These are phyloP conservation scores for Endogone sp. DNA, from an alignment of 192 early-diverging fungal species.

Conservation along the genomic window DNA sequence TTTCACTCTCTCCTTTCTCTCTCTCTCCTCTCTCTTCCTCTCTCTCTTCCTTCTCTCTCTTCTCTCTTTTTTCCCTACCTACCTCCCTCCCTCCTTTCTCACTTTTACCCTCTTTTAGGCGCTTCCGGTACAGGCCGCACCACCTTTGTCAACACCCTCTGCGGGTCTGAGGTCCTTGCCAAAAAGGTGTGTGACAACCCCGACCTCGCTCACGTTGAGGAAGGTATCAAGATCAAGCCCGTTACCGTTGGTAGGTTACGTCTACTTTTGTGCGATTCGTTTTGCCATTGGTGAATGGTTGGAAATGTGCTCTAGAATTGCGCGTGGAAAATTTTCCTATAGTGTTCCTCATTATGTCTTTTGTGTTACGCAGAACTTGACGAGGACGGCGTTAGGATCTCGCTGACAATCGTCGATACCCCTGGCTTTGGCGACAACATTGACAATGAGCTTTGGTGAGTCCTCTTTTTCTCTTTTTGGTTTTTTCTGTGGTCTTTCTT, in stretches of 20 bases:
- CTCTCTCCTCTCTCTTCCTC: neutral
- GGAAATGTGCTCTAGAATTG: neutral
- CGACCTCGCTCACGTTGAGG: constrained; percentile 76
- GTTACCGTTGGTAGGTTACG: constrained; percentile 57
- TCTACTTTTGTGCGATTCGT: too few species aligned
- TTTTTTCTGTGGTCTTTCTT: neutral
- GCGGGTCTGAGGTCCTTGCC: constrained; percentile 71
- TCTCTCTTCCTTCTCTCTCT: neutral
- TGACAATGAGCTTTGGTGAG: constrained; percentile 89
- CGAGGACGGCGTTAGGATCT: constrained; percentile 92
- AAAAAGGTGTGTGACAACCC: constrained; percentile 61
- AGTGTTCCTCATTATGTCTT: too few species aligned
- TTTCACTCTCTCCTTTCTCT: neutral
- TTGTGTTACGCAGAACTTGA: constrained; percentile 68
- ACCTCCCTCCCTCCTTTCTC: too few species aligned
- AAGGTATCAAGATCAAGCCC: constrained; percentile 88
- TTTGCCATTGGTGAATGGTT: neutral
- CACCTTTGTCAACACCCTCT: constrained; percentile 98
- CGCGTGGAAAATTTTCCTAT: neutral
- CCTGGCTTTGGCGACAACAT: constrained; percentile 98
- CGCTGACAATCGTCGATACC: constrained; percentile 97
- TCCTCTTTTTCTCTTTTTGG: neutral
- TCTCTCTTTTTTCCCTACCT: neutral
- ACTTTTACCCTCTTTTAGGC: constrained; percentile 45
- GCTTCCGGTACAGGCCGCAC: constrained; percentile 96